Evolutionary conservation across 805 yeast genomes (phyloP), one percentile per base, ranked within the genome.

Genomic region (Saccharomyces jurei): DNA sequence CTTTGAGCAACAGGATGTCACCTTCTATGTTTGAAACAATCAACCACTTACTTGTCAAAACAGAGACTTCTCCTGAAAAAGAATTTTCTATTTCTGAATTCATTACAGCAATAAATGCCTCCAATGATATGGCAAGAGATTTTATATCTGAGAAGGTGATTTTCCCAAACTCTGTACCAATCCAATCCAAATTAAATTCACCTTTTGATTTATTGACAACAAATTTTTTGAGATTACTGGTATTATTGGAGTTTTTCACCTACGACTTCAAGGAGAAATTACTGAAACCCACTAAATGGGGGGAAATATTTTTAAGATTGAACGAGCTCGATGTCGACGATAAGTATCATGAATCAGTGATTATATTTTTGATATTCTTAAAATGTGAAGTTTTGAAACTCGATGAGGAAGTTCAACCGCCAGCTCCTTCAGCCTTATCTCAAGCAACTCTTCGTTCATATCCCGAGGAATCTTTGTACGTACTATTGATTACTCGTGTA

Each of bases 201-300:
- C 70, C 75, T 49, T 74, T 75, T 54, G 91, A 86, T 63, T 64
- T 84, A 10, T 68, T 86, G 22, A 72, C 84, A 4, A 83, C 88
- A 1, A 72, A 80, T 11, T 63, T 81, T 11, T 69, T 80, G 52
- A 79, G 92, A 67, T 62, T 80, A 0, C 72, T 87, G 25, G 75
- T 73, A 54, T 68, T 83, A 17, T 71, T 76, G 36, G 87, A 76
- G 10, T 74, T 84, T 36, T 69, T 83, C 57, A 70, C 70, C 6
- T 64, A 54, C 36, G 65, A 70, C 52, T 68, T 72, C 17, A 63
- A 71, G n/a, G 65, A 73, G 3, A 65, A 63, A 30, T 41, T 56
- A 6, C 71, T 74, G 54, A 71, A 71, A 47, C 72, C 83, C 48
- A 76, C 78, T 8, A 64, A 74, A 48, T 78, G 84, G 76, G 89